Percentiles rank a stretch among this genome's conserved stretches.
Conservation (phyloP, 768 basidiomycete species). For the Russula ochroleuca region DNA sequence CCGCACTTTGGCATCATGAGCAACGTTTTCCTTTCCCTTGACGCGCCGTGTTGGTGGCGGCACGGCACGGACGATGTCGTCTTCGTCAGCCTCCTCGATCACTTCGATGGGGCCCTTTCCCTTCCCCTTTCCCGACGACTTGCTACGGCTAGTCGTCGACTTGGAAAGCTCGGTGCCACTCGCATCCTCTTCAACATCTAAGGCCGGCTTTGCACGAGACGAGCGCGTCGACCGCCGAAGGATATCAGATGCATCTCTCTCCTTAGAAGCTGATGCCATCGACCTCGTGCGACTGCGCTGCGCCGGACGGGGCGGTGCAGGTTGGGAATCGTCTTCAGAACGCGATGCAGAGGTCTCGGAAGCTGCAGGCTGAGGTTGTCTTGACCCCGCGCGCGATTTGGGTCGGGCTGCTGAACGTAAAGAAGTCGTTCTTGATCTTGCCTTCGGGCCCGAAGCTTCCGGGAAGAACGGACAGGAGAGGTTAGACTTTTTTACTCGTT, state of each 20-base stretch:
- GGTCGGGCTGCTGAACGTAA: slow-evolving; percentile 33
- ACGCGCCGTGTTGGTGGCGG: slow-evolving; percentile 31
- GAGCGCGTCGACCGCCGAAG: slow-evolving; percentile 28
- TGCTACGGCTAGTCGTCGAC: slow-evolving; percentile 31
- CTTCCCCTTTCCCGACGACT: slow-evolving; percentile 25
- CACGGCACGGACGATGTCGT: slow-evolving; percentile 29
- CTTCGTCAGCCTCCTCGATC: slow-evolving; percentile 33
- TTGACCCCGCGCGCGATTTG: slow-evolving; percentile 23
- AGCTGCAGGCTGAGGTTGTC: slow-evolving; percentile 11
- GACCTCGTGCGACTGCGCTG: slow-evolving; percentile 21
- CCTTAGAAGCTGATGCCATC: slow-evolving; percentile 4
- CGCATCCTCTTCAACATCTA: slow-evolving; percentile 27
- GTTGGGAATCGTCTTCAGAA: slow-evolving; percentile 24
- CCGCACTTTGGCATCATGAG: slow-evolving; percentile 1
- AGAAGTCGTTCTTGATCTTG: slow-evolving; percentile 29
- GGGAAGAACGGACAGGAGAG: slow-evolving; percentile 44
- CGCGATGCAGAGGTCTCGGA: slow-evolving; percentile 18
- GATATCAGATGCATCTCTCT: slow-evolving; percentile 13
- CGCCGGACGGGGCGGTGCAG: slow-evolving; percentile 12
- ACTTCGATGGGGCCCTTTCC: slow-evolving; percentile 31
- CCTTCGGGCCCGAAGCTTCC: slow-evolving; percentile 23
- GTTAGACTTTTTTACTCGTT: slow-evolving; percentile 51
- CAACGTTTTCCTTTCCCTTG: slow-evolving; percentile 32
- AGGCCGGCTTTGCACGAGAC: slow-evolving; percentile 16
- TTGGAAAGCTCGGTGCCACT: slow-evolving; percentile 32